A percentile compares a stretch with the other conserved stretches of the same genome.
Conservation (phyloP, 2,329 filamentous ascomycete species). For the Botrytis tulipae region DNA sequence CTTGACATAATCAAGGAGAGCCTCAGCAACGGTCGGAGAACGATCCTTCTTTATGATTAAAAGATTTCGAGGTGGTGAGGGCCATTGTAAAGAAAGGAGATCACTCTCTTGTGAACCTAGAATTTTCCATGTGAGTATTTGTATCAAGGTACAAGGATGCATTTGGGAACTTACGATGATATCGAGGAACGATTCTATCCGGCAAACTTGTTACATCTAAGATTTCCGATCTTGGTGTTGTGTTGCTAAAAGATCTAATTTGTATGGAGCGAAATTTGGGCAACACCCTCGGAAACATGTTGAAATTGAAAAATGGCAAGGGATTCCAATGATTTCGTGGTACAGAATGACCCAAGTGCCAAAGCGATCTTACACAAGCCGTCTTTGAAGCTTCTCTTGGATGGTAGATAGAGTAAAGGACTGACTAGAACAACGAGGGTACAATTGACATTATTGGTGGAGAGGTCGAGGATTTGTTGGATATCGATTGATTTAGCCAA, state of each 20-base stretch:
- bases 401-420: not conserved
- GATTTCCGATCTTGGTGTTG: slow-evolving; percentile 47
- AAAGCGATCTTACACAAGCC: slow-evolving; percentile 3
- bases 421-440: not conserved
- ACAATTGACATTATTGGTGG: not conserved
- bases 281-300: slow-evolving; percentile 28
- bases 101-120: slow-evolving; percentile 57
- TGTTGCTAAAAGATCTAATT: slow-evolving; percentile 48
- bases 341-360: slow-evolving; percentile 4
- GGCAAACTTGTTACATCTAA: slow-evolving; percentile 51
- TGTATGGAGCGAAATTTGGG: slow-evolving; percentile 19
- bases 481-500: not conserved
- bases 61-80: slow-evolving; percentile 64
- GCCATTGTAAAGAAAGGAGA: slow-evolving; percentile 65
- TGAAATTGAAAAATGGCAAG: not conserved
- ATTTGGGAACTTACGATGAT: slow-evolving; percentile 51
- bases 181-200: slow-evolving; percentile 59
- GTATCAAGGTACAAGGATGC: not conserved
- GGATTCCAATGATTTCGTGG: not conserved
- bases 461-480: not conserved
- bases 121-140: slow-evolving; percentile 41
- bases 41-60: slow-evolving; percentile 67
- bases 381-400: not conserved
- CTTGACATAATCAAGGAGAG: slow-evolving; percentile 42
- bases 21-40: slow-evolving; percentile 42